Evolutionary conservation across 768 basidiomycete genomes (phyloP), one percentile per base, ranked within the genome.

Genomic region (Lentinula sp.): DNA sequence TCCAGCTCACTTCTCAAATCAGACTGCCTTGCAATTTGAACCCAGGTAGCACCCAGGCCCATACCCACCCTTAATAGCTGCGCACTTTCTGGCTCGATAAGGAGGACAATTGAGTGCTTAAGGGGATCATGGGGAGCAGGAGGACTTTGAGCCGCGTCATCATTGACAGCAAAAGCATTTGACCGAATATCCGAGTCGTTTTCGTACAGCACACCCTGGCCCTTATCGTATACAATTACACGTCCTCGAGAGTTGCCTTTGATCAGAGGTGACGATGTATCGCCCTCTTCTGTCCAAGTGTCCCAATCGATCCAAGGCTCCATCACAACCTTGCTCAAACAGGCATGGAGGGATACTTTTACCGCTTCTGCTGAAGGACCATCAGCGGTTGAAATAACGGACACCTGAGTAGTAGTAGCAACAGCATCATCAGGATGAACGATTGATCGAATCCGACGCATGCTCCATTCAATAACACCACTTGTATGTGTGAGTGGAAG

Each of bases 391-490:
- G 43, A 15, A 15, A 15, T 12, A 41, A 7, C 42, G 6, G 16
- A 43, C 42, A 16, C 23, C 46, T 20, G 7, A 23, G 5, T 20
- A 20, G 46, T 16, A 10, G n/a, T 7, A 7, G 39, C 39, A 16
- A 6, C 13, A 16, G 46, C n/a, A 71, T 61, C 61, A 13, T 74
- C 70, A 2, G 81, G 82, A 8, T 73, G 70, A 1, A 72, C 65
- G 62, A 86, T 69, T 8, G 78, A 72, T 59, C 78, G 76, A 68
- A 91, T 74, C 39, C 80, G 78, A 12, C 90, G 79, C 59, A 85
- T 81, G 1, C 86, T 86, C 37, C 75, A 79, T 71, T 91, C 90
- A 57, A 88, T 82, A 54, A 89, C 71, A 7, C 86, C 87, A 1
- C 85, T 76, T 6, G 76, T 79, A 66, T 90, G 88, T 0, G 88